Evolutionary conservation across 345 rosid species (phyloP), one percentile per base, ranked within the genome.

Genomic region (Brassica nigra): DNA sequence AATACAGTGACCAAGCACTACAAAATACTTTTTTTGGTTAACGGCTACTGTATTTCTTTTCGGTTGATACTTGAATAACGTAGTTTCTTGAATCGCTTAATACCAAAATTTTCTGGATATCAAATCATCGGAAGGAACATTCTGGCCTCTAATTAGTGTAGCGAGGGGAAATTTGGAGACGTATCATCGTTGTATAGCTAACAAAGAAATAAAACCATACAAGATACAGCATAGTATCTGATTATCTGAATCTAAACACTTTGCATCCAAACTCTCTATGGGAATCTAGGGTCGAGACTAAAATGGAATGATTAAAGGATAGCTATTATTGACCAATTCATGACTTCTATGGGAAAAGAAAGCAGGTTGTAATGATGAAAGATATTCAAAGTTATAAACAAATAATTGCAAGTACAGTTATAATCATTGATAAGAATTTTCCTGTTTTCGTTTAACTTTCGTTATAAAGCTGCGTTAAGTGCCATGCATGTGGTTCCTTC

Each of bases 201-300:
- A 15, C 18, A 34, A 62, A 57, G 12, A 11, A n/a, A 61, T 30
- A 44, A 49, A 34, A 42, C n/a, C 30, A 70, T 14, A 33, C 20
- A 49, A 31, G 69, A 44, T 61, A 44, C 54, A 44, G 4, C 54
- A 47, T 18, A 18, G 18, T 47, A 47, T 47, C 11, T 47, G 69
- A 61, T 68, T 6, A 76, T 76, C 29, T 71, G 59, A 71, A 55
- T 55, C 64, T 49, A 68, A 61, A 37, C 42, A 58, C 33, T 58
- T 29, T 0, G 33, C 62, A 75, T 66, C 5, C 23, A 63, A 66
- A 72, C 37, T 72, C 66, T 78, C 5, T 54, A 42, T 44, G 27
- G 67, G 81, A 65, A 72, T 57, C 81, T 78, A 78, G 77, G 81
- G 61, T 29, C 9, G 52, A 78, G 16, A 79, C 73, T 33, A 73